Base-by-base conservation (phyloP, 208 protist genomes). In the Acanthamoeba quina region DNA sequence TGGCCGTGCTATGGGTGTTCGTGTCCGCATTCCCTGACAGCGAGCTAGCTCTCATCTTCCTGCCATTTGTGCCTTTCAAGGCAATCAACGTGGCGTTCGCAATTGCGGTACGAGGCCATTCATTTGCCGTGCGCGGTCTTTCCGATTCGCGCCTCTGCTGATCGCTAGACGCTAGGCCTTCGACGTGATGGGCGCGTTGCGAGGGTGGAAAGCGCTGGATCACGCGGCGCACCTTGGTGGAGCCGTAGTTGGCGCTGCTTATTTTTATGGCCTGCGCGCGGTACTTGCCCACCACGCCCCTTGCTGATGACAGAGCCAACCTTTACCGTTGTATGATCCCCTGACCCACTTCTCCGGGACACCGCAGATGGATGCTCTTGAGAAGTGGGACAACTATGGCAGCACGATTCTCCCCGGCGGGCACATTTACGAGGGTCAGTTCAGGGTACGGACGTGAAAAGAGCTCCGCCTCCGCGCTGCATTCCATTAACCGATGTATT, bases 1-100 rank as follows among this genome's bases (percentile, higher is more conserved):
- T 83, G 76, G 76, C 76, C 4, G 47, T 58, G 76, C 76, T 83
- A 5, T 83, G 76, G 76, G 76, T 83, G 44, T 83, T 83, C n/a
- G 76, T 83, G 37, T 83, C 76, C 10, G 76, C 76, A 6, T 83
- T 83, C 47, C 76, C 76, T 7, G 76, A 83, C n/a, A 49, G 26
- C 26, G 7, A 83, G 47, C 37, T 83, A 19, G 76, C 76, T 26
- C 76, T 83, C 44, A 83, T 83, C 76, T 83, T 83, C n/a, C 76
- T 83, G 17, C 76, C 76, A 13, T 83, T 83, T 31, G 29, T 83
- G 19, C 76, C 76, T 41, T 37, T 83, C 47, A 29, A 24, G 47
- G 47, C 44, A 13, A 83, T 83, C 44, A 29, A n/a, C 47, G 3
- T 83, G 37, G 76, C 76, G 24, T 37, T 34, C 11, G 76, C 44